Base-by-base conservation (phyloP, 768 basidiomycete species). In the Suillus weaverae region DNA sequence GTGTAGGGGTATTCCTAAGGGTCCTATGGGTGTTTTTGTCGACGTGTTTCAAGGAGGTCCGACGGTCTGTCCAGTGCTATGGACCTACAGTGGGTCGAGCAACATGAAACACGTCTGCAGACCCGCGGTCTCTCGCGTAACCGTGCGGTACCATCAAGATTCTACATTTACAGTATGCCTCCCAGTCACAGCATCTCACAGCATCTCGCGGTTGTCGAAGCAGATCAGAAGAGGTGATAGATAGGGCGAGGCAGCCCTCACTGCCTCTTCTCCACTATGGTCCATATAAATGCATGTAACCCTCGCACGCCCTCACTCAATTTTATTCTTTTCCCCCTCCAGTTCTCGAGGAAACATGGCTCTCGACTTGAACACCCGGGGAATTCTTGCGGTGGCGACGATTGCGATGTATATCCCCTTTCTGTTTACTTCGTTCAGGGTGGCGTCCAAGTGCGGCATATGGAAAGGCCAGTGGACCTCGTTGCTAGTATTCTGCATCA, bases 391-490 rank as follows among this genome's bases (percentile, higher is more conserved):
- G 35, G 85, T 84, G 2, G 86, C 84, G 6, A 80, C 85, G 69
- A 78, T 91, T 51, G 84, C 75, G 14, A 83, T 87, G 65, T 91
- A 89, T 73, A 70, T 82, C 35, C 89, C 88, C 33, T 72, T 89
- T 68, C 73, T 84, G 30, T 67, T 78, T 62, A 62, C 86, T 41
- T 79, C 85, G 1, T 50, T 82, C 55, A 71, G 81, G 46, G 73
- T 88, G 55, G 75, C 81, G 59, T 71, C 81, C 61, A 84, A 81
- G 39, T 86, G 89, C 79, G 85, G 83, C 46, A 81, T 89, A 69
- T 73, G 83, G 64, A 79, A 81, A 48, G 83, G 87, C 72, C 89
- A 87, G 66, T 91, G 88, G 88, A 73, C 89, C 26, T 84, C 85
- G 67, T 79, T 90, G 20, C 78, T 84, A 51, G 75, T 88, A 10